phyloP scores from a whole-genome alignment of 2,329 filamentous ascomycete genomes.

The Cytospora paraplurivora region DNA sequence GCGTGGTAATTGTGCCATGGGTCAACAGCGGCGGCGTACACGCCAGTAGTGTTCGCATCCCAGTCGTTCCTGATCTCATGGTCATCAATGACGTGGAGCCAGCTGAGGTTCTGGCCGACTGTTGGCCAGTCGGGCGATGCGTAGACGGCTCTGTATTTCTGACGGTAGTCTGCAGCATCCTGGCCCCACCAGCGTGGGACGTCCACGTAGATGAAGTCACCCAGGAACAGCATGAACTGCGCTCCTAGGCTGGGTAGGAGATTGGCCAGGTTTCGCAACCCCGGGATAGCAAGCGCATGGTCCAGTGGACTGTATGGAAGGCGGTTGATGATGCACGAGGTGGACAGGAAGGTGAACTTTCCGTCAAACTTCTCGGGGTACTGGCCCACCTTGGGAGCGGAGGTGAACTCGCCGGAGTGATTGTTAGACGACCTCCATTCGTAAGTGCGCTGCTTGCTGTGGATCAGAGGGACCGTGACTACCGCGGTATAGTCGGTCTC shows the following conservation, averaged over 20 bases:
- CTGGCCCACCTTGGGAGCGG: conserved; percentile 71
- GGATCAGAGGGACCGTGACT: conserved; percentile 63
- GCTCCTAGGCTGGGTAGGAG: conserved; percentile 71
- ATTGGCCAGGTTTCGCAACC: conserved; percentile 75
- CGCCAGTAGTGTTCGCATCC: conserved; percentile 74
- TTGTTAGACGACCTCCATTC: conserved; percentile 87
- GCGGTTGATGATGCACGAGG: conserved; percentile 87
- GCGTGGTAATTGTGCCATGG: conserved; percentile 88
- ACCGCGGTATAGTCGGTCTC: conserved; percentile 81
- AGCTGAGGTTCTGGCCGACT: conserved; percentile 79
- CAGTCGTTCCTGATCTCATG: conserved; percentile 97
- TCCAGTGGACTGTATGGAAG: conserved; percentile 87
- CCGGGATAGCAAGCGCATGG: conserved; percentile 79
- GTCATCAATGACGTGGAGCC: conserved; percentile 96
- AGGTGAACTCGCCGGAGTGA: conserved; percentile 77
- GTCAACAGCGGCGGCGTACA: conserved; percentile 78
- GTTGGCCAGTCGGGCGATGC: conserved; percentile 87
- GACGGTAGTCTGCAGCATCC: conserved; percentile 73
- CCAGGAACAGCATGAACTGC: conserved; percentile 80
- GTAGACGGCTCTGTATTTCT: conserved; percentile 95
- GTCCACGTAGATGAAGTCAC: conserved; percentile 89
- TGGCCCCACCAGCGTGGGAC: conserved; percentile 80
- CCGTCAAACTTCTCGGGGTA: conserved; percentile 62
- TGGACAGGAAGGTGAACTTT: conserved; percentile 86
- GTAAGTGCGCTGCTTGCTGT: conserved; percentile 73